These are phyloP conservation scores for Erysimum cheiri DNA, from an alignment of 441 rosid genomes.

Conservation along the genomic window DNA sequence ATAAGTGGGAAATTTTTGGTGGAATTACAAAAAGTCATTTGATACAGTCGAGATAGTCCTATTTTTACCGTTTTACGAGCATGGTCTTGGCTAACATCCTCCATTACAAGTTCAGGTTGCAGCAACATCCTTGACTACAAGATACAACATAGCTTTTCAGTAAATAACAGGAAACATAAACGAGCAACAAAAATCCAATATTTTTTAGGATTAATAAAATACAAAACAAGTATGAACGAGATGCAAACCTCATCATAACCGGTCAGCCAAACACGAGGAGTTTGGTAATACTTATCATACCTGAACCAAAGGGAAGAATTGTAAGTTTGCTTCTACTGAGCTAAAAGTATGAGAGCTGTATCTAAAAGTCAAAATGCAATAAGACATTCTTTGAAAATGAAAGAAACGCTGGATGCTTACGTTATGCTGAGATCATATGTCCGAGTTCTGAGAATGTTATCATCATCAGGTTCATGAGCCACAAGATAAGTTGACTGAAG, in stretches of 20 bases:
- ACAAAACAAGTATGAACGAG: slow-evolving; percentile 12
- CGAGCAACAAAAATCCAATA: neutral
- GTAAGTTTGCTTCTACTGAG: slow-evolving; percentile 8
- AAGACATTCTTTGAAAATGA: neutral
- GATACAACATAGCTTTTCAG: slow-evolving; percentile 29
- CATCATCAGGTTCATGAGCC: slow-evolving; percentile 91
- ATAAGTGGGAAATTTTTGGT: neutral
- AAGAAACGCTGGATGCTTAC: slow-evolving; percentile 54
- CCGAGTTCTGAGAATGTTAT: slow-evolving; percentile 89
- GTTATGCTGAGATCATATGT: slow-evolving; percentile 99
- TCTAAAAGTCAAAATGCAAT: slow-evolving; percentile 1
- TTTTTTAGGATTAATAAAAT: neutral
- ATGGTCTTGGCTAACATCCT: slow-evolving; percentile 96
- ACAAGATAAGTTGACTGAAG: slow-evolving; percentile 69
- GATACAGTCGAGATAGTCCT: slow-evolving; percentile 3
- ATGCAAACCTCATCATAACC: slow-evolving; percentile 94
- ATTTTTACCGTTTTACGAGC: slow-evolving; percentile 86
- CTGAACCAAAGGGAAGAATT: slow-evolving; percentile 50
- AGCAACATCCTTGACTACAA: slow-evolving; percentile 85
- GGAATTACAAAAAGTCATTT: slow-evolving; percentile 6
- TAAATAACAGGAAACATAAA: slow-evolving; percentile 13
- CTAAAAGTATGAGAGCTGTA: slow-evolving; percentile 16
- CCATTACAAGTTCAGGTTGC: slow-evolving; percentile 86
- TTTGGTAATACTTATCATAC: slow-evolving; percentile 98
- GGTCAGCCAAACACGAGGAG: slow-evolving; percentile 95